Base-by-base conservation (phyloP, 345 rosid species). In the Laguncularia racemosa region DNA sequence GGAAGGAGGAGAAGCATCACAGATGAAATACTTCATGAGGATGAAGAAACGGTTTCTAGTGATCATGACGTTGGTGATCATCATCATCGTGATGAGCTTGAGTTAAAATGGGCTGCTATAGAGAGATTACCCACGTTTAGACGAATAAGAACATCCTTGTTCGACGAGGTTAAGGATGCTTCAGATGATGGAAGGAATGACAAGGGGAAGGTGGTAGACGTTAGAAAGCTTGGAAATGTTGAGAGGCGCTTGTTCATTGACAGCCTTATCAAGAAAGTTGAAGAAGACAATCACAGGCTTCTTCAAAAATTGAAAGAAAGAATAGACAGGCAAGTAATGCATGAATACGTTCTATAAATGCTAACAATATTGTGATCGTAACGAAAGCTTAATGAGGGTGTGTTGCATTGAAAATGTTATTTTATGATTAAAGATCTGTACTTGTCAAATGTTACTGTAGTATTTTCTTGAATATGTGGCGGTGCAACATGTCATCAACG, bases 61-160 rank as follows among this genome's bases (percentile, higher is more conserved):
- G 40, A 33, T 33, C 9, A 7, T 7, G 40, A 33, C 5, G 5
- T 23, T 6, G 28, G 28, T 33, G 40, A 33, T 33, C 40, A 33
- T 33, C 15, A 46, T 16, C 23, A 66, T 18, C 66, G 65, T 3
- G 77, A 69, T 2, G 79, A 71, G 28, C 19, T 63, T 44, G 71
- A 67, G 45, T 40, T 76, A 51, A 79, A 61, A 68, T 72, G 79
- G 85, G 82, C 67, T 0, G 80, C 79, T 0, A 67, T 74, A n/a
- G 71, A 80, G 68, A 69, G 85, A 56, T 53, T 80, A 43, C 85
- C 80, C 2, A 73, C 78, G 0, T 52, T 10, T 16, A 16, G 18
- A 17, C 58, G 75, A 46, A 49, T 68, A 4, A 60, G 60, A 56
- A 67, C 71, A 0, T 64, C 74, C 7, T 48, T 76, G 56, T 63